Evolutionary conservation across 352 stramenopile genomes (phyloP), one percentile per base, ranked within the genome.

Genomic region (Phytophthora hibernalis): DNA sequence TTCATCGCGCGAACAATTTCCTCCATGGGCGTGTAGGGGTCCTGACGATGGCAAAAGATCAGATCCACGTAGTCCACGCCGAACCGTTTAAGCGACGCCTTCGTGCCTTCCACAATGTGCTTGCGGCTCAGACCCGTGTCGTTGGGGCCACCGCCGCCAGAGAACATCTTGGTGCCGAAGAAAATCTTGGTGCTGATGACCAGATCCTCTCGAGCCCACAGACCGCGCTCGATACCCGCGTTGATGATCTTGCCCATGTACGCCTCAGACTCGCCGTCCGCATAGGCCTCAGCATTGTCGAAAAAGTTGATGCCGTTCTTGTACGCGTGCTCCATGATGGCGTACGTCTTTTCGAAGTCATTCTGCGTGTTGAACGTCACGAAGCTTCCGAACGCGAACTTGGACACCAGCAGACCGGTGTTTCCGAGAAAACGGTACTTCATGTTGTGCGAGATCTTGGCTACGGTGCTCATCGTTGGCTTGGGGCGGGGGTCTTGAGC

Each of bases 101-200:
- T 33, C 28, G 28, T 33, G 28, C 28, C 28, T 12, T 33, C 28
- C 53, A 74, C 38, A 20, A 87, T 74, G 24, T 79, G 53, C 50
- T 77, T 79, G 40, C 69, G 57, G 31, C 61, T 83, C 30, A 74
- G 43, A n/a, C 63, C 55, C n/a, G 61, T 42, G 42, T 56, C 45
- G 48, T 79, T 83, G 7, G 65, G 70, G 11, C 55, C 48, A 22
- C 64, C 61, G 24, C 22, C 54, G n/a, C 49, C 37, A 2, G 62
- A 65, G 21, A 55, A 60, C 21, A 50, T 50, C 13, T 65, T 57
- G 44, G 61, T 51, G 24, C 75, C 75, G 26, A 82, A 69, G 48
- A 79, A 82, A 54, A 91, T 77, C 67, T 91, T 91, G 49, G 82
- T 90, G 26, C 59, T 80, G 48, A 91, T 62, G 24, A 91, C 68